phyloP scores from a whole-genome alignment of 352 stramenopile genomes.

The Globisporangium solare region DNA sequence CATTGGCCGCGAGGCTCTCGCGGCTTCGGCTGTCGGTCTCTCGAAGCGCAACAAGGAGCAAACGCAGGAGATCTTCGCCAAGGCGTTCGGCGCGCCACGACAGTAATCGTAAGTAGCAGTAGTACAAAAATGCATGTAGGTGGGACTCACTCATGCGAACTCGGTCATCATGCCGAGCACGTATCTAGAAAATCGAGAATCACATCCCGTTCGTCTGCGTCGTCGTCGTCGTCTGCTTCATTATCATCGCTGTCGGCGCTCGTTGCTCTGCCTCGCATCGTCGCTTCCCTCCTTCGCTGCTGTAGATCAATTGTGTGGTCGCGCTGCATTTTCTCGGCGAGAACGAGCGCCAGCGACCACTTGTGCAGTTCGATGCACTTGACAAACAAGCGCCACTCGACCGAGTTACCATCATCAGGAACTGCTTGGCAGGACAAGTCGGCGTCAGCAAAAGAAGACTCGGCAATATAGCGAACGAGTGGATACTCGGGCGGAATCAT shows the following conservation, averaged over 20 bases:
- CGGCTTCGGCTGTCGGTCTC: constrained; percentile 64
- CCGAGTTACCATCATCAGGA: neutral
- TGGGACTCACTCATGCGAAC: neutral
- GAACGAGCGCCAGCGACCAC: constrained; percentile 20
- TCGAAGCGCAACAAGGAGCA: constrained; percentile 69
- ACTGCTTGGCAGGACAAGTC: neutral
- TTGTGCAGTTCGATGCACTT: constrained; percentile 17
- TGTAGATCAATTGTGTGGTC: neutral
- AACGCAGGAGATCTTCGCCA: constrained; percentile 51
- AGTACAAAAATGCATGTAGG: neutral
- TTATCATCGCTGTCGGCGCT: too few species aligned
- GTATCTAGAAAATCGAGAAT: constrained; percentile 13
- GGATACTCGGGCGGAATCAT: constrained; percentile 12
- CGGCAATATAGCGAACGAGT: constrained; percentile 17
- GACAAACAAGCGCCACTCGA: constrained; percentile 24
- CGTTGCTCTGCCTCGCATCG: neutral
- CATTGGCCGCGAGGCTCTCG: constrained; percentile 70
- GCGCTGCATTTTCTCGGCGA: constrained; percentile 25
- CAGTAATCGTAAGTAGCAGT: constrained; percentile 11
- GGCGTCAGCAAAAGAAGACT: constrained; percentile 8
- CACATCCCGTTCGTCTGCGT: constrained; percentile 5
- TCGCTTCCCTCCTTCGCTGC: neutral
- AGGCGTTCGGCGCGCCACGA: constrained; percentile 41
- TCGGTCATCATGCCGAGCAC: constrained; percentile 2
- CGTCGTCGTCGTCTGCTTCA: neutral